Evolutionary conservation across 805 yeast species (phyloP), one percentile per base, ranked within the genome.

Genomic region (Kodamaea restingae): DNA sequence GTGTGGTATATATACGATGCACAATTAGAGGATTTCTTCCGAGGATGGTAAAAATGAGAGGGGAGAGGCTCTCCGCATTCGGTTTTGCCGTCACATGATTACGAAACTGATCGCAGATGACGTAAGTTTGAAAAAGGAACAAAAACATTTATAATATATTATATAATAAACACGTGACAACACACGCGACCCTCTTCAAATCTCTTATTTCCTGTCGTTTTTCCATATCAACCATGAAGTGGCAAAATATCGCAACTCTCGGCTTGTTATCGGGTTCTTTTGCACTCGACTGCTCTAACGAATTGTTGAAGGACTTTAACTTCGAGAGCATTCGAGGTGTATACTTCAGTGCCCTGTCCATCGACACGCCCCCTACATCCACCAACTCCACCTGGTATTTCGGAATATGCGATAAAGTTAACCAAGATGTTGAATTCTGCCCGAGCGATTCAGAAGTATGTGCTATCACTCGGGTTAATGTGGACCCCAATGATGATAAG

Each of bases 311-410:
- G 3, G 49, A 50, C 1, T 71, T 66, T 52, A 67, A 76, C 38
- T 63, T 82, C 40, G 62, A 64, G 14, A 44, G 62, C 12, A 63
- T 82, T 35, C 68, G 70, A 36, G 84, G 83, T 3, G 54, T 75
- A 4, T 75, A 76, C 47, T 38, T 61, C n/a, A 22, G 37, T 15
- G 52, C 69, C 4, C 27, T 51, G 4, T 48, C 67, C 12, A 63
- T 59, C 22, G 73, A 71, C 32, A 86, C 96, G 8, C 98, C 98
- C 12, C 98, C 98, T 1, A 75, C 91, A 9, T 62, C 59, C 22
- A 76, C 84, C 1, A 71, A 65, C 36, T 60, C 70, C 24, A 70
- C 76, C 2, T 86, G 96, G 90, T 78, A 71, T 51, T 46, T 90
- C 26, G 83, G 87, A 36, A 67, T 88, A 7, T 87, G 95, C 63